These are phyloP conservation scores for Scleromitrula shiraiana DNA, from an alignment of 2,329 filamentous ascomycete genomes.

Conservation along the genomic window DNA sequence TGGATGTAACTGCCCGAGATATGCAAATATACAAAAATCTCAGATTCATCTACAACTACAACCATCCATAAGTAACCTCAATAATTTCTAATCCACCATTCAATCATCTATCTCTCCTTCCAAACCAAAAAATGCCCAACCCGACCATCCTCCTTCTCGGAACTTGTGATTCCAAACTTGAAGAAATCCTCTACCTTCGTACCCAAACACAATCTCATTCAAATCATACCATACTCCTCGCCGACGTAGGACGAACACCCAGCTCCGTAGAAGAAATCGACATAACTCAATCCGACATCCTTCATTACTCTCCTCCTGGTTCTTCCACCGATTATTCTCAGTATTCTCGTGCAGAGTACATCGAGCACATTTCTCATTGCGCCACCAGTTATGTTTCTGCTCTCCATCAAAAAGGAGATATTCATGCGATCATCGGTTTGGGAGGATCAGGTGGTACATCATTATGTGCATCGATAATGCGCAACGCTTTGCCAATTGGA, in stretches of 20 bases:
- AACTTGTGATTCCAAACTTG: slow-evolving; percentile 56
- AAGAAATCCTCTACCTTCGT: slow-evolving; percentile 48
- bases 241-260: slow-evolving; percentile 46
- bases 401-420: slow-evolving; percentile 31
- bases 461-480: slow-evolving; percentile 53
- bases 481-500: slow-evolving; percentile 50
- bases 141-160: slow-evolving; percentile 45
- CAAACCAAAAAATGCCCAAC: slow-evolving; percentile 24
- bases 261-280: slow-evolving; percentile 39
- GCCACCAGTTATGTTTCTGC: slow-evolving; percentile 36
- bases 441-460: slow-evolving; percentile 58
- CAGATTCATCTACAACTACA: neutral
- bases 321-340: slow-evolving; percentile 28
- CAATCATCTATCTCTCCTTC: neutral
- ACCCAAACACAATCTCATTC: slow-evolving; percentile 32
- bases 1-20: no score
- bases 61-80: no score
- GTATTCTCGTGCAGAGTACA: slow-evolving; percentile 45
- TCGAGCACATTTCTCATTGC: slow-evolving; percentile 45
- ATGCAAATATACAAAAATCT: no score
- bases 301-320: slow-evolving; percentile 29
- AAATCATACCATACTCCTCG: slow-evolving; percentile 34
- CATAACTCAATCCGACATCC: slow-evolving; percentile 37
- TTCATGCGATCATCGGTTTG: slow-evolving; percentile 51
- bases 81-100: neutral